Evolutionary conservation across 345 rosid genomes (phyloP).

Genomic region (Rhodamnia rubescens): DNA sequence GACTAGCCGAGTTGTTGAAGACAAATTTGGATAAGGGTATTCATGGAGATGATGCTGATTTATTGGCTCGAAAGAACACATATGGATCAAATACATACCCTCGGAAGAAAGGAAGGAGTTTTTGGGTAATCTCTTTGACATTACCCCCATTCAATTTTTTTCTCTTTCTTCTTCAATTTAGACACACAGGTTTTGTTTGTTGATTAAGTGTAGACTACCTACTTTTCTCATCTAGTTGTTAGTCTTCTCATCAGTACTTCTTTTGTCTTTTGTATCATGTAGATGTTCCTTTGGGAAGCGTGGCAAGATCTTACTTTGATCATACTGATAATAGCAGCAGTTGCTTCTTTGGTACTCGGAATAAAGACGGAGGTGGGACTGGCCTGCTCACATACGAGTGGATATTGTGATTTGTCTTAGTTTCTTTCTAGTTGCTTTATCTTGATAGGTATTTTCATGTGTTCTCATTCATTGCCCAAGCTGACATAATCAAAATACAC

Average conservation of each 20-base stretch:
- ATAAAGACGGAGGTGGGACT: slow-evolving; percentile 85
- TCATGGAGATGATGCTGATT: slow-evolving; percentile 58
- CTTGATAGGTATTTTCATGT: neutral
- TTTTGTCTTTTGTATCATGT: neutral
- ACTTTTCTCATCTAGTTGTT: neutral
- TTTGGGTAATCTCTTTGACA: slow-evolving; percentile 41
- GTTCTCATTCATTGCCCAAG: neutral
- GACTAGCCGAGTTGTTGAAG: slow-evolving; percentile 48
- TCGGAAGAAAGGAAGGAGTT: slow-evolving; percentile 76
- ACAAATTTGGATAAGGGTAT: slow-evolving; percentile 74
- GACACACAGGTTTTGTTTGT: neutral
- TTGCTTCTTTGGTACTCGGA: slow-evolving; percentile 80
- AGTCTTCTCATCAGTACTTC: neutral
- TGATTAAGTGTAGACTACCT: neutral
- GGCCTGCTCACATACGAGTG: neutral
- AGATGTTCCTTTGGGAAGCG: slow-evolving; percentile 91
- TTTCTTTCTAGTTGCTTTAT: neutral
- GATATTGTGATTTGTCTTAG: neutral
- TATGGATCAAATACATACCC: slow-evolving; percentile 97
- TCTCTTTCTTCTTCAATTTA: neutral
- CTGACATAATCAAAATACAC: neutral
- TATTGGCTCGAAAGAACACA: slow-evolving; percentile 41
- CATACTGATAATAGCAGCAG: slow-evolving; percentile 90
- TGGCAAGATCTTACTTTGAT: slow-evolving; percentile 84
- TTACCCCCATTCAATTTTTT: neutral